A percentile compares a stretch with the other conserved stretches of the same genome.
phyloP scores from a whole-genome alignment of 192 early-diverging fungal genomes.

The Coemansia sp. region DNA sequence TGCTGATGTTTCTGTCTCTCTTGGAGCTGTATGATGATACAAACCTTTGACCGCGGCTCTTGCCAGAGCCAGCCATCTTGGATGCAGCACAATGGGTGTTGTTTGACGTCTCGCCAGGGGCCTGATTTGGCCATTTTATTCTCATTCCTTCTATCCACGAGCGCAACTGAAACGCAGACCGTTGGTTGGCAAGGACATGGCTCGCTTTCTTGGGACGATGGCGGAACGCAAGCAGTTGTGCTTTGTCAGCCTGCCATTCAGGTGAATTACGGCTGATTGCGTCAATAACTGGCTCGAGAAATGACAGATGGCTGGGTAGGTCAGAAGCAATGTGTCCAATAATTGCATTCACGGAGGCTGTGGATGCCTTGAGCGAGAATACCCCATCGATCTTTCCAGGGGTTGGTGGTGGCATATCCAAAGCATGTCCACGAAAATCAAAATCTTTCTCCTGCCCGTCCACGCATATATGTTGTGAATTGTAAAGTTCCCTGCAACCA shows the following conservation, averaged over 20 bases:
- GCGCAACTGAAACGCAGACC: constrained; percentile 30
- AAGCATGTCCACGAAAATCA: neutral
- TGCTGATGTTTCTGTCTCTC: neutral
- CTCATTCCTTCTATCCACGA: constrained; percentile 53
- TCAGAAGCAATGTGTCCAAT: constrained; percentile 5
- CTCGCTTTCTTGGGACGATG: constrained; percentile 30
- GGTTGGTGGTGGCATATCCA: neutral
- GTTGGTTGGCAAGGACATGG: constrained; percentile 39
- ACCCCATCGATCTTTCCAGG: neutral
- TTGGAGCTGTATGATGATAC: neutral
- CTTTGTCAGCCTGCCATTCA: neutral
- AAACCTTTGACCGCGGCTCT: neutral
- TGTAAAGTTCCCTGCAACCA: neutral
- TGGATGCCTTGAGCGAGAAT: neutral
- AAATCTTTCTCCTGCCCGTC: neutral
- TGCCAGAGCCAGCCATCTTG: neutral
- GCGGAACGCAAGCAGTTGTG: constrained; percentile 33
- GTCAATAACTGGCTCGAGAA: constrained; percentile 30
- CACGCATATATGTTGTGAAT: neutral
- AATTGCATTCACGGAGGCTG: neutral
- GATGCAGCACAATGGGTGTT: neutral
- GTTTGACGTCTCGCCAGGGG: neutral
- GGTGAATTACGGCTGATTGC: constrained; percentile 2
- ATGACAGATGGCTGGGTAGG: constrained; percentile 27
- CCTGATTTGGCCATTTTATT: constrained; percentile 18